Conservation (phyloP, 1,284 basidiomycete genomes). For the Apiotrichum domesticum region DNA sequence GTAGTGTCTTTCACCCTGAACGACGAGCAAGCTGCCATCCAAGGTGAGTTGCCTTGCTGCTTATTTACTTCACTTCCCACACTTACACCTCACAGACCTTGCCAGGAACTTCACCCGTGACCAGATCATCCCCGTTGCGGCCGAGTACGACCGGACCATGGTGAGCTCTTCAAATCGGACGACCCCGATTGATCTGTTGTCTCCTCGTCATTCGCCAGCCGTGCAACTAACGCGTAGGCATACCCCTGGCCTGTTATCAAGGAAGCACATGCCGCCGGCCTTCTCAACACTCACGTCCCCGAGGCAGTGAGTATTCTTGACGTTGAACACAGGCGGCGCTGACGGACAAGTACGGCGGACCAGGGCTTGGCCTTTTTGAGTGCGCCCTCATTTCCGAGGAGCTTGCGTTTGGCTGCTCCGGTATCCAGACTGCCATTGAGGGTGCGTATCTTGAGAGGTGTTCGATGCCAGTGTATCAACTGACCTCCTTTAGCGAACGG, state of each 20-base stretch:
- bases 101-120: conserved; percentile 51
- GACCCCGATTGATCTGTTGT: too few relatives aligned
- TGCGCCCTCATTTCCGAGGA: conserved; percentile 50
- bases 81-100: conserved; percentile 42
- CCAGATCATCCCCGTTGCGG: conserved; percentile 51
- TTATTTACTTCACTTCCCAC: background rate
- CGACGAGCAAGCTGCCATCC: conserved; percentile 41
- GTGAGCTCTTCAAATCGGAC: conserved; percentile 16
- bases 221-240: conserved; percentile 23
- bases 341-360: conserved; percentile 49
- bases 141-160: conserved; percentile 50
- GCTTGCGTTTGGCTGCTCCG: conserved; percentile 53
- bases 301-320: conserved; percentile 31
- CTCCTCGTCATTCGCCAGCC: background rate
- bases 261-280: conserved; percentile 50
- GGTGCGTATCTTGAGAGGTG: conserved; percentile 20
- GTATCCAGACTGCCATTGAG: conserved; percentile 52
- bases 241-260: conserved; percentile 55
- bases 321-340: background rate
- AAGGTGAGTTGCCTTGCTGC: conserved; percentile 22
- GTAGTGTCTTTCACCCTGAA: conserved; percentile 20
- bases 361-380: conserved; percentile 51
- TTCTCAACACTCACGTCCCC: conserved; percentile 51
- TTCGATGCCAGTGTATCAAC: background rate
- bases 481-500: conserved; percentile 44